These are phyloP conservation scores for Metschnikowia borealis DNA, from an alignment of 805 yeast genomes.

Conservation along the genomic window DNA sequence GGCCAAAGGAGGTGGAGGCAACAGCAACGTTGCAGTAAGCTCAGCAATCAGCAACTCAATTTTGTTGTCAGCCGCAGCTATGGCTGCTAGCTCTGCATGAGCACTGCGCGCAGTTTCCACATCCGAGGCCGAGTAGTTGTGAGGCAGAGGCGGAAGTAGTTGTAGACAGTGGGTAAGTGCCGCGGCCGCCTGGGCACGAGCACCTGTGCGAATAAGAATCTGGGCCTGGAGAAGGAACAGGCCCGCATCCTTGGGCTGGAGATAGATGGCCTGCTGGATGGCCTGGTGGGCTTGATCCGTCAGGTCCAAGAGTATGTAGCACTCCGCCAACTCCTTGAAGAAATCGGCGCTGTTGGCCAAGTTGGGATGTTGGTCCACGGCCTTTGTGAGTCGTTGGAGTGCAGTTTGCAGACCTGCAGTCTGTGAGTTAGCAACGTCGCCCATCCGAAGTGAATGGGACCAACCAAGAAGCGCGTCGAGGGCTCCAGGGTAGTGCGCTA, in stretches of 20 bases:
- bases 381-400: conserved; percentile 36
- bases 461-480: conserved; percentile 41
- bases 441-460: conserved; percentile 36
- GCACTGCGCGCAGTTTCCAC: conserved; percentile 48
- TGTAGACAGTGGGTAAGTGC: conserved; percentile 44
- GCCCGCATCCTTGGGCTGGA: conserved; percentile 40
- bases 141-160: conserved; percentile 31
- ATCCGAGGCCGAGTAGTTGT: conserved; percentile 28
- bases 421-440: conserved; percentile 35
- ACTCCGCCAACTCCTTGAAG: conserved; percentile 50
- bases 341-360: conserved; percentile 37
- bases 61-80: conserved; percentile 50
- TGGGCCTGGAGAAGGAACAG: conserved; percentile 50
- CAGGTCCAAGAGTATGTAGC: conserved; percentile 45
- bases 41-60: conserved; percentile 48
- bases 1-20: conserved; percentile 47
- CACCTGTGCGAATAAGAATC: conserved; percentile 41
- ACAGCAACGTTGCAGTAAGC: conserved; percentile 45
- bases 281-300: conserved; percentile 51
- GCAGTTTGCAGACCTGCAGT: conserved; percentile 39
- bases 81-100: conserved; percentile 53
- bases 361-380: conserved; percentile 35
- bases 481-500: conserved; percentile 39
- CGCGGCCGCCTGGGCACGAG: conserved; percentile 44
- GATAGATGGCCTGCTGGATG: conserved; percentile 39